Base-by-base conservation (phyloP, 225 moss, liverwort and hornwort species). In the Physcomitrium patens region DNA sequence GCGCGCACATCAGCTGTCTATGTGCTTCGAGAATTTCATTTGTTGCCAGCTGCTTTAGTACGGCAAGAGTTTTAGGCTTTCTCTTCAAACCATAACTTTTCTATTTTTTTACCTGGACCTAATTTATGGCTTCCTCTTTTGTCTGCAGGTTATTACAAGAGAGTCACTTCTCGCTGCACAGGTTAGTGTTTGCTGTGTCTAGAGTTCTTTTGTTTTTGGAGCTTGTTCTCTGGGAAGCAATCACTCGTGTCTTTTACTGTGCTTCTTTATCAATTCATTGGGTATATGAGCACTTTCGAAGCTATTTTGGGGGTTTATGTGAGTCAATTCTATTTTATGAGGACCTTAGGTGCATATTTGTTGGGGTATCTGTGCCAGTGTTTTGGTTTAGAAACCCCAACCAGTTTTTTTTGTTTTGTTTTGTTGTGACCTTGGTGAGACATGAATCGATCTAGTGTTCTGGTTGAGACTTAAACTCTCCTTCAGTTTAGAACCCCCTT, bases 161-260 rank as follows among this genome's bases (percentile, higher is more conserved):
- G 92, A 89, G 79, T 96, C 96, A 18, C 82, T 94, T 72, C 83
- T 94, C 19, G 86, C 85, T 60, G 94, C 96, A 53, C 96, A 96
- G 96, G 96, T 96, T 79, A 16, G 81, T 79, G 28, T 59, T 65
- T 41, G 15, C 41, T 68, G 18, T 72, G 24, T 52, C 22, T 16
- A 23, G 11, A 58, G 18, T 49, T 10, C 0, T 61, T 48, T 71
- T 26, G 2, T 49, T 49, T 24, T 12, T 9, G 16, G 13, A 14
- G 9, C 4, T 53, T 65, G 57, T 1, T 47, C 31, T 20, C 46
- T 41, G 18, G 63, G 58, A 26, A 72, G 23, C 28, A 27, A 23
- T 51, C 27, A 12, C 55, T 10, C 48, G 44, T 65, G 16, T 47
- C 62, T 11, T 56, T 51, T 19, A 68, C 28, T 51, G 44, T 71